These are phyloP conservation scores for Xylaria sp. DNA, from an alignment of 2,329 filamentous ascomycete species.

Conservation along the genomic window DNA sequence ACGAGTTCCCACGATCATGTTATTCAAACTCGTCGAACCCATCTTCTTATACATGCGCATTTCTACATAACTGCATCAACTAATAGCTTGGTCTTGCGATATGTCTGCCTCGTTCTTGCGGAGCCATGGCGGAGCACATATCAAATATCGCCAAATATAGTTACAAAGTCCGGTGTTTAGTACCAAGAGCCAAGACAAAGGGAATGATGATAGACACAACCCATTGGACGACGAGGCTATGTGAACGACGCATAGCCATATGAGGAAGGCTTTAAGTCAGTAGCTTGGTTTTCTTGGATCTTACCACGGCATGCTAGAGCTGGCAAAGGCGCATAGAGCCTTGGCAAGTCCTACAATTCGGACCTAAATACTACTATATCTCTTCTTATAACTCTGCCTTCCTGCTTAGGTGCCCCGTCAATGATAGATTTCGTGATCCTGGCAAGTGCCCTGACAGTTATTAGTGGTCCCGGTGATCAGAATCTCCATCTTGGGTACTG, in stretches of 20 bases:
- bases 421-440: conserved; percentile 1
- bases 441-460: neutral
- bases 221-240: conserved; percentile 16
- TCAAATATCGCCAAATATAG: conserved; percentile 29
- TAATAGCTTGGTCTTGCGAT: neutral
- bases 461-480: conserved; percentile 16
- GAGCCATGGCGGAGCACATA: conserved; percentile 18
- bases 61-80: neutral
- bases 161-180: conserved; percentile 11
- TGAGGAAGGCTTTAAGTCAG: conserved; percentile 17
- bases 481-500: neutral
- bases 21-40: neutral
- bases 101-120: conserved; percentile 2
- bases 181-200: conserved; percentile 26
- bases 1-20: neutral
- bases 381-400: neutral
- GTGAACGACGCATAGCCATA: conserved; percentile 24
- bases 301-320: neutral
- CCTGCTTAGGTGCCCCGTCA: neutral
- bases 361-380: conserved; percentile 10
- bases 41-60: conserved; percentile 27
- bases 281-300: conserved; percentile 1
- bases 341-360: conserved; percentile 26
- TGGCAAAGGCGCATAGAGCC: conserved; percentile 7
- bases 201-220: conserved; percentile 28